Conservation (phyloP, 1,139 yeast species). For the Nakaseomyces kungkrabaensis region DNA sequence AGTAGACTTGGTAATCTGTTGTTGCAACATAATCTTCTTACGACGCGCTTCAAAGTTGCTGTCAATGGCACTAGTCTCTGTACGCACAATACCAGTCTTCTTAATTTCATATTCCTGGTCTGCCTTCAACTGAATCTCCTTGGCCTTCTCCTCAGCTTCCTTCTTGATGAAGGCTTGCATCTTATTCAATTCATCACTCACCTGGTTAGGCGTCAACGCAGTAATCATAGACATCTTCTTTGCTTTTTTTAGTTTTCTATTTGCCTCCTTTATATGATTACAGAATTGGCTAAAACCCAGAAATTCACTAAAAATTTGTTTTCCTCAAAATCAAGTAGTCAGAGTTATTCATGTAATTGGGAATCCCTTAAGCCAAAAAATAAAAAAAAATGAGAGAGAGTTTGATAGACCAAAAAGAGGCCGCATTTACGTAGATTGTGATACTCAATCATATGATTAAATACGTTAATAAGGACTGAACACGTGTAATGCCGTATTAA, state of each 20-base stretch:
- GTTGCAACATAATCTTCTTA: conserved; percentile 86
- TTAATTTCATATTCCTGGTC: conserved; percentile 98
- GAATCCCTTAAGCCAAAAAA: no score
- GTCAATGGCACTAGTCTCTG: conserved; percentile 86
- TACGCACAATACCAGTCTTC: conserved; percentile 86
- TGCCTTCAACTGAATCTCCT: conserved; percentile 89
- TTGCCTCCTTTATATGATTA: no score
- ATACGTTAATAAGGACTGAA: background rate
- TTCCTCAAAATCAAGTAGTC: no score
- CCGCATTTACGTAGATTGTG: background rate
- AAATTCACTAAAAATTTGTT: no score
- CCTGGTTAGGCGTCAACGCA: conserved; percentile 41
- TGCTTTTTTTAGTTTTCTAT: background rate
- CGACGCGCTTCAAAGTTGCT: conserved; percentile 67
- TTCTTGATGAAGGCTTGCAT: conserved; percentile 98
- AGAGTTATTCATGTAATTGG: no score
- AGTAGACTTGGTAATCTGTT: conserved; percentile 92
- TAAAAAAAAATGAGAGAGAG: background rate
- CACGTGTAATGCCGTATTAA: no score
- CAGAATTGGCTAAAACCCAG: no score
- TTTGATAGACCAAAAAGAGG: background rate
- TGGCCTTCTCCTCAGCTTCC: conserved; percentile 98
- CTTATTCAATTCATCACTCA: conserved; percentile 88
- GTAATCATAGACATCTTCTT: conserved; percentile 21
- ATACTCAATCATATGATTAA: background rate